Percentiles rank a stretch among this genome's conserved stretches.
phyloP scores from a whole-genome alignment of 148 eudicot genomes.

The Diospyros kaki region DNA sequence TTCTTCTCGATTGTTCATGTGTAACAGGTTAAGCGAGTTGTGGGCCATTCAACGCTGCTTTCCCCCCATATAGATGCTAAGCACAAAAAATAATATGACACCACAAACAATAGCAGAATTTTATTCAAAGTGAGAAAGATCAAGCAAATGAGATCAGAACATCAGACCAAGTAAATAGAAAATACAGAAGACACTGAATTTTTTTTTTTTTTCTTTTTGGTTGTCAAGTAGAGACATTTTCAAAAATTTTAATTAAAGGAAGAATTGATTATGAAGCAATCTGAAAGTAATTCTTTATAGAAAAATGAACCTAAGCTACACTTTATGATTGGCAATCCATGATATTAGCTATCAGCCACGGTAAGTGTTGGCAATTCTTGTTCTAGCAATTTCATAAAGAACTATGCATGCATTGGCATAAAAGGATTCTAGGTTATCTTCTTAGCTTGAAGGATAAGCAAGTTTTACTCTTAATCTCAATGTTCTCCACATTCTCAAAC shows the following conservation, averaged over 20 bases:
- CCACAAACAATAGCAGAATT: not conserved
- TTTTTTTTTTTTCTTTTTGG: too few relatives aligned
- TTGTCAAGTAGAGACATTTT: too few relatives aligned
- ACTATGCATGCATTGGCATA: not conserved
- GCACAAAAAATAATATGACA: not conserved
- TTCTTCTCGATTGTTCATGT: not conserved
- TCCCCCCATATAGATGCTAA: not conserved
- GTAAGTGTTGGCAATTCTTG: too few relatives aligned
- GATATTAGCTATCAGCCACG: too few relatives aligned
- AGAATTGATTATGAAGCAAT: too few relatives aligned
- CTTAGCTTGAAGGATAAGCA: not conserved
- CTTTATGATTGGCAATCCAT: too few relatives aligned
- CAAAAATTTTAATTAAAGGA: too few relatives aligned
- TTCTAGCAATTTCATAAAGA: not conserved
- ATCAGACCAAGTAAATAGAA: too few relatives aligned
- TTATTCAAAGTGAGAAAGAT: not conserved
- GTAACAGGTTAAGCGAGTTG: not conserved
- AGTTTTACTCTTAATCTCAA: not conserved
- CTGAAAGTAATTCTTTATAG: too few relatives aligned
- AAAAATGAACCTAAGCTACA: too few relatives aligned
- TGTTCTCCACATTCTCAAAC: not conserved
- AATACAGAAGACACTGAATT: too few relatives aligned
- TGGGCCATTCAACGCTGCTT: not conserved
- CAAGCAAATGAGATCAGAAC: not conserved
- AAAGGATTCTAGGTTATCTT: not conserved